These are phyloP conservation scores for Trichosporon faecale DNA, from an alignment of 1,284 basidiomycete genomes.

Conservation along the genomic window DNA sequence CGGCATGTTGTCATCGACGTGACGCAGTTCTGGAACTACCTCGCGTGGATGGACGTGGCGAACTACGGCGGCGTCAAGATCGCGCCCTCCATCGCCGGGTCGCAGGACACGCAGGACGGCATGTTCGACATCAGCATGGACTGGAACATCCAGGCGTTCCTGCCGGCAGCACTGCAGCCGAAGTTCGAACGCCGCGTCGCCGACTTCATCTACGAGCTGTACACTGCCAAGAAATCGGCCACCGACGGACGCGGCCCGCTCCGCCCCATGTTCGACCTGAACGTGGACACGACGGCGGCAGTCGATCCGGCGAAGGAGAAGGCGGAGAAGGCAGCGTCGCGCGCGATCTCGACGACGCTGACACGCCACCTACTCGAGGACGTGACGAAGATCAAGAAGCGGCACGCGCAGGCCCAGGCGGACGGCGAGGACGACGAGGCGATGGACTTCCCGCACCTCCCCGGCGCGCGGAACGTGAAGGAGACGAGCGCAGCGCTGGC, in stretches of 20 bases:
- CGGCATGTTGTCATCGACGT: conserved; percentile 86
- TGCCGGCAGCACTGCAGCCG: conserved; percentile 76
- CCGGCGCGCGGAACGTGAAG: conserved; percentile 64
- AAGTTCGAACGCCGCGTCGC: conserved; percentile 75
- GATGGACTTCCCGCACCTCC: conserved; percentile 79
- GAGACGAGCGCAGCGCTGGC: conserved; percentile 72
- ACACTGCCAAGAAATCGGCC: conserved; percentile 66
- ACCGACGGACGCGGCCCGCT: conserved; percentile 66
- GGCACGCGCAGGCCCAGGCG: conserved; percentile 60
- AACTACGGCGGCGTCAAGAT: conserved; percentile 91
- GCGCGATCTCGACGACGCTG: conserved; percentile 74
- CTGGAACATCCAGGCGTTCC: conserved; percentile 92
- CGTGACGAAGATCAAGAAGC: conserved; percentile 66
- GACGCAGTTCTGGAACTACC: conserved; percentile 88
- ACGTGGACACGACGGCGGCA: conserved; percentile 41
- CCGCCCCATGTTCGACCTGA: conserved; percentile 65
- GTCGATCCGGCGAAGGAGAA: conserved; percentile 68
- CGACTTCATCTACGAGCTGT: conserved; percentile 82
- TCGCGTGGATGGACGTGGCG: conserved; percentile 92
- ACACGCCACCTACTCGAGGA: conserved; percentile 76
- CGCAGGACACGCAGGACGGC: conserved; percentile 28
- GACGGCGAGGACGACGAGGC: conserved; percentile 58
- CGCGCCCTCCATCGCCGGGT: conserved; percentile 55
- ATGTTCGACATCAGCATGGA: conserved; percentile 68
- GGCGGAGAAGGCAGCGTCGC: conserved; percentile 65